Evolutionary conservation across 2,329 filamentous ascomycete species (phyloP).

Genomic region (Cercospora beticola): DNA sequence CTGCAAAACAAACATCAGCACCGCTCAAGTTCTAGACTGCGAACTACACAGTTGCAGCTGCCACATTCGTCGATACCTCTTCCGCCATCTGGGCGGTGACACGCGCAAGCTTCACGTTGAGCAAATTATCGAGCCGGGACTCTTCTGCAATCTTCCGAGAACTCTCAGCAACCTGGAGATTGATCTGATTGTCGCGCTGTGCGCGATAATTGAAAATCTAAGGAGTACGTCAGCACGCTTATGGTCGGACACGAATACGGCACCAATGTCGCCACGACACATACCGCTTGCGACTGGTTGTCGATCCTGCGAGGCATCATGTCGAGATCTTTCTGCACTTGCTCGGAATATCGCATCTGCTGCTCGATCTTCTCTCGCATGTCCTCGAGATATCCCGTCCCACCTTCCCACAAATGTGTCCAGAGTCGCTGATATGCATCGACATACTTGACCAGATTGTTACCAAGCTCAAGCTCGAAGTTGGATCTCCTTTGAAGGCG

Average conservation of each 20-base stretch:
- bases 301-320: slow-evolving; percentile 39
- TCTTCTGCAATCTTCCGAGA: slow-evolving; percentile 39
- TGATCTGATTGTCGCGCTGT: slow-evolving; percentile 37
- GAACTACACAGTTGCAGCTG: not conserved
- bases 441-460: slow-evolving; percentile 37
- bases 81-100: slow-evolving; percentile 38
- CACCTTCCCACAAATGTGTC: slow-evolving; percentile 35
- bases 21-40: not conserved
- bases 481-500: slow-evolving; percentile 35
- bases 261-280: slow-evolving; percentile 2
- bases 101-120: slow-evolving; percentile 38
- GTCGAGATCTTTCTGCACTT: slow-evolving; percentile 36
- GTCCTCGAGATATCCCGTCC: slow-evolving; percentile 37
- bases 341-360: slow-evolving; percentile 36
- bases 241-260: not conserved
- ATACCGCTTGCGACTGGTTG: slow-evolving; percentile 38
- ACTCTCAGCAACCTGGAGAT: slow-evolving; percentile 37
- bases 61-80: slow-evolving; percentile 14
- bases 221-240: slow-evolving; percentile 4
- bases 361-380: slow-evolving; percentile 39
- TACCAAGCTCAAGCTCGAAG: slow-evolving; percentile 37
- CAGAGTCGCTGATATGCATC: slow-evolving; percentile 36
- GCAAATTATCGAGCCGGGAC: slow-evolving; percentile 36
- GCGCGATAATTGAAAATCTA: slow-evolving; percentile 38
- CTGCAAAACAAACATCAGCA: not conserved